phyloP scores from a whole-genome alignment of 2,329 filamentous ascomycete species.

The Sporothrix sp. region DNA sequence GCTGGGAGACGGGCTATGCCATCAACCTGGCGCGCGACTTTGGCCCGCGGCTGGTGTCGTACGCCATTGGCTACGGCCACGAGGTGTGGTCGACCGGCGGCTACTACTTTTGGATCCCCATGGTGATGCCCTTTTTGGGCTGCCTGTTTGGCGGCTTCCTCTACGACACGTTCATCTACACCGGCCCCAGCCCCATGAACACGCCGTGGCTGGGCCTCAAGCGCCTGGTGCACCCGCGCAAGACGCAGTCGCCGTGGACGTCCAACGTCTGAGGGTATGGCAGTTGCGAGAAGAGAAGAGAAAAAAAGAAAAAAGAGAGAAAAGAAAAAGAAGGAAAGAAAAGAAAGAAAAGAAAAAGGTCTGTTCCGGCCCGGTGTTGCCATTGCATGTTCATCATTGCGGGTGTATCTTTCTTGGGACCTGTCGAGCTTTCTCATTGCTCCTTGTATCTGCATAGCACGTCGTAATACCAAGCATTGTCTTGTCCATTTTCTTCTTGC shows the following conservation, averaged over 20 bases:
- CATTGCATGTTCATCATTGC: not conserved
- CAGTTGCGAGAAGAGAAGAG: not conserved
- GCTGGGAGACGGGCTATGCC: slow-evolving; percentile 44
- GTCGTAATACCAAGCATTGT: not conserved
- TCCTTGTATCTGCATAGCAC: not conserved
- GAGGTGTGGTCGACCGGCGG: slow-evolving; percentile 18
- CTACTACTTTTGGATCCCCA: slow-evolving; percentile 44
- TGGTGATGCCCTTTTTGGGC: slow-evolving; percentile 61
- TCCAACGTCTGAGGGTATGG: slow-evolving; percentile 19
- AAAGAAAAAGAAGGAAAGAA: not conserved
- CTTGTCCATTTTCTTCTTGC: not conserved
- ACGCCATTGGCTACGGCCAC: slow-evolving; percentile 36
- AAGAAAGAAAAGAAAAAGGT: not conserved
- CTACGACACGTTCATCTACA: slow-evolving; percentile 60
- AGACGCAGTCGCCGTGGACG: slow-evolving; percentile 24
- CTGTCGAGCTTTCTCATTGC: not conserved
- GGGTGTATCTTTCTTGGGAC: not conserved
- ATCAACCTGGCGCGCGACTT: slow-evolving; percentile 51
- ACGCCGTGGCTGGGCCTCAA: slow-evolving; percentile 55
- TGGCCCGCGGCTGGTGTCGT: slow-evolving; percentile 48
- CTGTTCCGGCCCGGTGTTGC: not conserved
- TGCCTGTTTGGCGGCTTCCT: slow-evolving; percentile 54
- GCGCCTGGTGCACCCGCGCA: slow-evolving; percentile 31
- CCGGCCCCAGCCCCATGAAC: slow-evolving; percentile 61
- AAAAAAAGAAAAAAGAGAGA: not conserved